Base-by-base conservation (phyloP, 345 rosid genomes). In the Arabis hirsuta region DNA sequence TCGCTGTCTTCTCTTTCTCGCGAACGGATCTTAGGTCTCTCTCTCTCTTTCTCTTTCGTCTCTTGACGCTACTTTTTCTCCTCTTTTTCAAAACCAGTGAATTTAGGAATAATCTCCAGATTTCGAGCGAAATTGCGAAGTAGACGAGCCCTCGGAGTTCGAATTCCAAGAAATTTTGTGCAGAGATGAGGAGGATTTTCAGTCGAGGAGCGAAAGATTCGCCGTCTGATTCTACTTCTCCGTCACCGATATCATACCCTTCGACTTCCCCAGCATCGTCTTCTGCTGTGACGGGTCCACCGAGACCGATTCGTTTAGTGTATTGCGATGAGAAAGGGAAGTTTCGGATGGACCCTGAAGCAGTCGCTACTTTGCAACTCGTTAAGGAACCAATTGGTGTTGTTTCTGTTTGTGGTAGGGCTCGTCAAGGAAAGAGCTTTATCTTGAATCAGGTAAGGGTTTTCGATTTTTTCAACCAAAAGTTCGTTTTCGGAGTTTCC, bases 261-360 rank as follows among this genome's bases (percentile, higher is more conserved):
- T 75, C 82, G 7, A 79, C 83, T 10, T 71, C 82, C 43, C 55
- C 84, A 13, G 47, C 83, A 16, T 70, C 86, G 38, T 71, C 81
- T 3, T 58, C 90, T 69, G 72, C 88, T 4, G 88, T 81, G 42
- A 95, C 99, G 16, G 97, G 99, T 2, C 99, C 96, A 12, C 90
- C 96, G n/a, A 84, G 98, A 63, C 99, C 99, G 26, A 82, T 96
- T 66, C 86, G 97, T 8, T 76, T 96, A 12, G 85, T 96, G 56
- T 96, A 92, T 54, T 87, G 88, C 73, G 99, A 96, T 62, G 98
- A 92, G 79, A 90, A 85, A 70, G 98, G 99, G 9, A 92, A 87
- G 87, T 96, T 96, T 60, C 86, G 90, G 64, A 96, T 92, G 99
- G 99, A 96, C 85, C 96, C 98, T 26, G 99, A 96, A 80, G 99